phyloP scores from a whole-genome alignment of 2,329 filamentous ascomycete genomes.

The Aplosporella prunicola region DNA sequence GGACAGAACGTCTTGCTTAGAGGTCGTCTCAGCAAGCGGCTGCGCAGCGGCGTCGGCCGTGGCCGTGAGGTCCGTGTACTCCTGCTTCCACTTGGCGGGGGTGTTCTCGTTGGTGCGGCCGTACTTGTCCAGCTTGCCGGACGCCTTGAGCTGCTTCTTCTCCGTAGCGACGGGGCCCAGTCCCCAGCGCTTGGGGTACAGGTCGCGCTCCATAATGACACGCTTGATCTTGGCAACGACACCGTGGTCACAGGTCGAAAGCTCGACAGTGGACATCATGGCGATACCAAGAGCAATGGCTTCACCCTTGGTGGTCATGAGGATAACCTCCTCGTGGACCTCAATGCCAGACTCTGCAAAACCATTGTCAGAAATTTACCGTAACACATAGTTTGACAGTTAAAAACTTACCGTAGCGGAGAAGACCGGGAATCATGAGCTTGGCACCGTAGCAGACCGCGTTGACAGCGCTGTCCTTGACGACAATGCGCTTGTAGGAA shows the following conservation, averaged over 20 bases:
- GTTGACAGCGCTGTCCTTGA: conserved; percentile 95
- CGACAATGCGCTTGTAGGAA: conserved; percentile 91
- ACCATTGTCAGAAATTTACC: too few species aligned
- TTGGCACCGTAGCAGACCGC: conserved; percentile 98
- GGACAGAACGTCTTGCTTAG: conserved; percentile 25
- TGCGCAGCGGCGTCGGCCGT: conserved; percentile 17
- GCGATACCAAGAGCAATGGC: conserved; percentile 94
- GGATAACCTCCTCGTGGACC: conserved; percentile 87
- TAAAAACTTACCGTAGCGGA: conserved; percentile 68
- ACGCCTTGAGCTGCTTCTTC: conserved; percentile 99
- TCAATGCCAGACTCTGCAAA: conserved; percentile 75
- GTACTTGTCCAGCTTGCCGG: conserved; percentile 96
- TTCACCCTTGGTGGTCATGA: conserved; percentile 99
- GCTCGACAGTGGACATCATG: conserved; percentile 96
- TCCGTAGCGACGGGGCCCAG: conserved; percentile 84
- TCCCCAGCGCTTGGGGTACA: conserved; percentile 95
- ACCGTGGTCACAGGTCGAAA: conserved; percentile 93
- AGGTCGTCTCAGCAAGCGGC: conserved; percentile 23
- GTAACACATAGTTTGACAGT: not conserved
- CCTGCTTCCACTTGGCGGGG: conserved; percentile 81
- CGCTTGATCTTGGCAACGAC: conserved; percentile 98
- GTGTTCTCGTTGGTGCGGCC: conserved; percentile 88
- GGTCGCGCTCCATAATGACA: conserved; percentile 98
- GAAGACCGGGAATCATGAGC: conserved; percentile 93
- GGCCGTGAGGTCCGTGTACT: conserved; percentile 71